These are phyloP conservation scores for Lachancea quebecensis DNA, from an alignment of 805 yeast species.

Conservation along the genomic window DNA sequence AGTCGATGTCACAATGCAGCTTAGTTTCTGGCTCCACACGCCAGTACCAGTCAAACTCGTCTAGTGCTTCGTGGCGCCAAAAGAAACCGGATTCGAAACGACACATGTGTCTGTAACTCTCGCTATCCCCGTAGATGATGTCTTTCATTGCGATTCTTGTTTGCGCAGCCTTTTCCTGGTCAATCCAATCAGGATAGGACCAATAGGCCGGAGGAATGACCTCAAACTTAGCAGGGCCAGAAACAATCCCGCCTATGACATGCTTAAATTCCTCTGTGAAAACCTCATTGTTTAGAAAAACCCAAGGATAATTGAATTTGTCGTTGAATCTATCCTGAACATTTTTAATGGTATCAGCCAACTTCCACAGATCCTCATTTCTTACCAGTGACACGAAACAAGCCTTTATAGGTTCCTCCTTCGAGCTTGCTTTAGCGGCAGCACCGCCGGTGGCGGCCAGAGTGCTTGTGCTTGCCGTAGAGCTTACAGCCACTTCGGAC, in stretches of 20 bases:
- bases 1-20: constrained; percentile 75
- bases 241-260: constrained; percentile 57
- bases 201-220: constrained; percentile 77
- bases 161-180: constrained; percentile 55
- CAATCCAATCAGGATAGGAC: constrained; percentile 83
- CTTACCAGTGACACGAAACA: constrained; percentile 77
- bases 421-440: background rate
- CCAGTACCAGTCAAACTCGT: constrained; percentile 87
- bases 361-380: constrained; percentile 58
- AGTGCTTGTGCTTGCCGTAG: background rate
- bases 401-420: constrained; percentile 48
- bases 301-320: constrained; percentile 87
- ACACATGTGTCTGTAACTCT: constrained; percentile 84
- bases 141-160: constrained; percentile 47
- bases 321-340: constrained; percentile 86
- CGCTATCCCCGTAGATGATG: constrained; percentile 59
- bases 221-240: constrained; percentile 77
- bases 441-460: background rate
- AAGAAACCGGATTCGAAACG: constrained; percentile 87
- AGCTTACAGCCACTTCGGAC: too few species aligned
- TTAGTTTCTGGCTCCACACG: constrained; percentile 85
- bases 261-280: constrained; percentile 76
- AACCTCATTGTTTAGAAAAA: constrained; percentile 80
- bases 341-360: constrained; percentile 60
- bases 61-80: constrained; percentile 66